Percentiles rank a stretch among this genome's conserved stretches.
phyloP scores from a whole-genome alignment of 2,329 filamentous ascomycete species.

The Epichloe uncinata region DNA sequence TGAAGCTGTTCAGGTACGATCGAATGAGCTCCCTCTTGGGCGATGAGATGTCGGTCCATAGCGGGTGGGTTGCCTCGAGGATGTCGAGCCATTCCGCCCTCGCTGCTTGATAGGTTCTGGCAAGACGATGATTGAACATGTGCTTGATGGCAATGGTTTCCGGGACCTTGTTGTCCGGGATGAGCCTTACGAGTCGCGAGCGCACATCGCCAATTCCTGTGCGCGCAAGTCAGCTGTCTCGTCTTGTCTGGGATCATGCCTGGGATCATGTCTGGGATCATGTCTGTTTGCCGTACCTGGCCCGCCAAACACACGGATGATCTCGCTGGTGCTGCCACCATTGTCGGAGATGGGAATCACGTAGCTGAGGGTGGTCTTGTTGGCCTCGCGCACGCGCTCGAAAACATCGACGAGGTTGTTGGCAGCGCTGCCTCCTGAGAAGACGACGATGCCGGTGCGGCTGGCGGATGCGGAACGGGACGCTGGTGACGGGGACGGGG shows the following conservation, averaged over 20 bases:
- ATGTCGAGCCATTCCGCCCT: slow-evolving; percentile 77
- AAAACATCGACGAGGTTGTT: slow-evolving; percentile 92
- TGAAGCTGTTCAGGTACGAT: slow-evolving; percentile 62
- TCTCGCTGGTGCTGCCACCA: slow-evolving; percentile 82
- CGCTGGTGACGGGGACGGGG: too few species aligned
- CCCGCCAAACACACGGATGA: slow-evolving; percentile 88
- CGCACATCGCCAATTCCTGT: slow-evolving; percentile 42
- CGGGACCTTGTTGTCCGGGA: slow-evolving; percentile 49
- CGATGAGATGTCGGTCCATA: slow-evolving; percentile 61
- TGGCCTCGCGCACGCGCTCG: slow-evolving; percentile 48
- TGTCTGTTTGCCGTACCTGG: slow-evolving; percentile 45
- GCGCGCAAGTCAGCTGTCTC: not conserved
- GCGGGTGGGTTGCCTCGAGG: slow-evolving; percentile 63
- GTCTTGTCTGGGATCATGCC: too few species aligned
- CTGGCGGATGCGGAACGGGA: not conserved
- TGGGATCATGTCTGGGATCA: not conserved
- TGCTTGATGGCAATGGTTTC: slow-evolving; percentile 65
- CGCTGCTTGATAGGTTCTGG: slow-evolving; percentile 43
- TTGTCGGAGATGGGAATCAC: slow-evolving; percentile 95
- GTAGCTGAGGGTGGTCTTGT: slow-evolving; percentile 59
- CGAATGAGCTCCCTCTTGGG: slow-evolving; percentile 66
- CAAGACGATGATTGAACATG: slow-evolving; percentile 79
- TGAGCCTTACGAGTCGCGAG: slow-evolving; percentile 70
- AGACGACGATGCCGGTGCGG: slow-evolving; percentile 52
- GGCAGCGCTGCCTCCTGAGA: slow-evolving; percentile 87